Evolutionary conservation across 345 rosid species (phyloP).

Genomic region (Dipteronia sinensis): DNA sequence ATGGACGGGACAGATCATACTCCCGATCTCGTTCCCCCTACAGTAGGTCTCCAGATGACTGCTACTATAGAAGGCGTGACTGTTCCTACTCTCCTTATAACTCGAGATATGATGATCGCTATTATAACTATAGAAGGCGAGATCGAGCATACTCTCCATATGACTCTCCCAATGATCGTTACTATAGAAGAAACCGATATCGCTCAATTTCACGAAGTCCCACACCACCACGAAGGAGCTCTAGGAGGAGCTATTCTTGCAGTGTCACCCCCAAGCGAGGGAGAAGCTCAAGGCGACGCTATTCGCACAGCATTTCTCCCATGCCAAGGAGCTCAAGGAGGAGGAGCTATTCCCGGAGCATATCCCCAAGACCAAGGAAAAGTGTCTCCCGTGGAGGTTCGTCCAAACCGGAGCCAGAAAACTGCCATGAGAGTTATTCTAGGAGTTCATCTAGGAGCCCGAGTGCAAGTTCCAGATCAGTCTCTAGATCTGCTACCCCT

Average conservation of each 20-base stretch:
- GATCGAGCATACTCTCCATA: conserved; percentile 36
- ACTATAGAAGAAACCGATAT: conserved; percentile 14
- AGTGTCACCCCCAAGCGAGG: conserved; percentile 15
- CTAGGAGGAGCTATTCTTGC: conserved; percentile 15
- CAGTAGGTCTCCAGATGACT: conserved; percentile 51
- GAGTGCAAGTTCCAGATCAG: conserved; percentile 53
- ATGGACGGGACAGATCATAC: conserved; percentile 36
- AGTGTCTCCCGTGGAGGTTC: conserved; percentile 17
- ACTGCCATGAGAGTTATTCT: conserved; percentile 31
- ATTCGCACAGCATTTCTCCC: conserved; percentile 46
- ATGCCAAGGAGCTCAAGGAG: conserved; percentile 38
- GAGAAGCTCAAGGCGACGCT: conserved; percentile 11
- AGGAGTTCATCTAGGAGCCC: conserved; percentile 31
- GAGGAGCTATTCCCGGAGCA: conserved; percentile 36
- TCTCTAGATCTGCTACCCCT: conserved; percentile 66
- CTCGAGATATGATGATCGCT: conserved; percentile 17
- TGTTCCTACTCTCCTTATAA: conserved; percentile 38
- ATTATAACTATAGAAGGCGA: conserved; percentile 23
- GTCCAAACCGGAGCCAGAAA: background rate
- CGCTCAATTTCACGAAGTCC: conserved; percentile 33
- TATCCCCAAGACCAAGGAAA: conserved; percentile 40
- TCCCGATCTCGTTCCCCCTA: conserved; percentile 49
- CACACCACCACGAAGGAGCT: conserved; percentile 13
- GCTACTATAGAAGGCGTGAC: conserved; percentile 25
- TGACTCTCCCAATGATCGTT: background rate